Percentiles rank a stretch among this genome's conserved stretches.
Evolutionary conservation across 169 alveolate species (phyloP).

Genomic region (Eimeria acervulina): DNA sequence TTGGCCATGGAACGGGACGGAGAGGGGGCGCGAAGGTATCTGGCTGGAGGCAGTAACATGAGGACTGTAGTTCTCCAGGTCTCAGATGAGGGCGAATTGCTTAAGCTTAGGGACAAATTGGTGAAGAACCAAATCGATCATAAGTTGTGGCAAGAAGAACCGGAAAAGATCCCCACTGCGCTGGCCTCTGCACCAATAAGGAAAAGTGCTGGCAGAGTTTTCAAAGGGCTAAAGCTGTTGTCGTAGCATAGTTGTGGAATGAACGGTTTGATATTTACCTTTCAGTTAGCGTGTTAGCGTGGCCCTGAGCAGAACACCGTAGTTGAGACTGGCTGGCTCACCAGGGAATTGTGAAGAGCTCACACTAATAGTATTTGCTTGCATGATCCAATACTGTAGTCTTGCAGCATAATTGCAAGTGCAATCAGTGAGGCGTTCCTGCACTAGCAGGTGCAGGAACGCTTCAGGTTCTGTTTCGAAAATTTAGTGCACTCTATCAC

Average conservation of each 20-base stretch:
- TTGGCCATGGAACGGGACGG: slow-evolving; percentile 54
- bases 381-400: too few species aligned
- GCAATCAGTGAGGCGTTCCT: too few species aligned
- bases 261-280: not conserved
- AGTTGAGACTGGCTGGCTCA: not conserved
- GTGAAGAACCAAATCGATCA: slow-evolving; percentile 79
- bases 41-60: slow-evolving; percentile 85
- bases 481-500: too few species aligned
- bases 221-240: slow-evolving; percentile 75
- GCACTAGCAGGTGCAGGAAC: too few species aligned
- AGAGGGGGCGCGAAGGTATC: slow-evolving; percentile 77
- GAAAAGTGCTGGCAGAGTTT: slow-evolving; percentile 36
- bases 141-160: slow-evolving; percentile 87
- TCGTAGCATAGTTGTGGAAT: slow-evolving; percentile 23
- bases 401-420: too few species aligned
- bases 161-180: slow-evolving; percentile 88
- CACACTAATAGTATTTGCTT: not conserved
- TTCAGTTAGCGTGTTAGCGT: not conserved
- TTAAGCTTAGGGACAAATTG: slow-evolving; percentile 76
- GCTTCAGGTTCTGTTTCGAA: too few species aligned
- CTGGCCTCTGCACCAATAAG: slow-evolving; percentile 85
- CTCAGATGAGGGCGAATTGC: slow-evolving; percentile 74
- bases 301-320: not conserved
- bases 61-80: slow-evolving; percentile 85
- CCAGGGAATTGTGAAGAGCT: not conserved